A percentile compares a stretch with the other conserved stretches of the same genome.
These are phyloP conservation scores for Rhynchospora pubera DNA, from an alignment of 176 grass and related monocot genomes.

Conservation along the genomic window DNA sequence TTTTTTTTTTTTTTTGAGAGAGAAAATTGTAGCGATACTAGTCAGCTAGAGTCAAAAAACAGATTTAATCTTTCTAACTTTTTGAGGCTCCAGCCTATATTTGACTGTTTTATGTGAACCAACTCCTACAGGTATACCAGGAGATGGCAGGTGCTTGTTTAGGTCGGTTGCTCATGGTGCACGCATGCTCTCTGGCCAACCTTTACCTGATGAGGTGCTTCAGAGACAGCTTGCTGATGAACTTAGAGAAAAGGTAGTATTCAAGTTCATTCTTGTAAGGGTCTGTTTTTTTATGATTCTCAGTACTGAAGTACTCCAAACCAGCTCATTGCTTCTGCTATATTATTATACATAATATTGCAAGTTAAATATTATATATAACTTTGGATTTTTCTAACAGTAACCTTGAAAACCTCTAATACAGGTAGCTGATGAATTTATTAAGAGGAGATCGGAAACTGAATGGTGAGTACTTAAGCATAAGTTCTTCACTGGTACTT, in stretches of 20 bases:
- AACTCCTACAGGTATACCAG: slow-evolving; percentile 52
- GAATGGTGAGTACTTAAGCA: slow-evolving; percentile 54
- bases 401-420: background rate
- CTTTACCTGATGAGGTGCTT: slow-evolving; percentile 53
- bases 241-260: slow-evolving; percentile 58
- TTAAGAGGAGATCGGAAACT: slow-evolving; percentile 59
- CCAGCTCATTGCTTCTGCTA: background rate
- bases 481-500: background rate
- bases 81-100: background rate
- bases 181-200: slow-evolving; percentile 37
- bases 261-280: background rate
- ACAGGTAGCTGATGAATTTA: slow-evolving; percentile 82
- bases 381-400: background rate
- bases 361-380: background rate
- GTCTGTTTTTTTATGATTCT: background rate
- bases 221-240: slow-evolving; percentile 82
- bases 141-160: slow-evolving; percentile 84
- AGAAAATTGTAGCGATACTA: background rate
- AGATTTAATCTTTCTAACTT: background rate
- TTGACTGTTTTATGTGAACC: slow-evolving; percentile 24
- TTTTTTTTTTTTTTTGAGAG: no score
- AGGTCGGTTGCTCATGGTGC: slow-evolving; percentile 78
- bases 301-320: background rate
- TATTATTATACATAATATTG: background rate
- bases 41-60: background rate